These are phyloP conservation scores for Umbilicaria muhlenbergii DNA, from an alignment of 495 filamentous ascomycete genomes.

Conservation along the genomic window DNA sequence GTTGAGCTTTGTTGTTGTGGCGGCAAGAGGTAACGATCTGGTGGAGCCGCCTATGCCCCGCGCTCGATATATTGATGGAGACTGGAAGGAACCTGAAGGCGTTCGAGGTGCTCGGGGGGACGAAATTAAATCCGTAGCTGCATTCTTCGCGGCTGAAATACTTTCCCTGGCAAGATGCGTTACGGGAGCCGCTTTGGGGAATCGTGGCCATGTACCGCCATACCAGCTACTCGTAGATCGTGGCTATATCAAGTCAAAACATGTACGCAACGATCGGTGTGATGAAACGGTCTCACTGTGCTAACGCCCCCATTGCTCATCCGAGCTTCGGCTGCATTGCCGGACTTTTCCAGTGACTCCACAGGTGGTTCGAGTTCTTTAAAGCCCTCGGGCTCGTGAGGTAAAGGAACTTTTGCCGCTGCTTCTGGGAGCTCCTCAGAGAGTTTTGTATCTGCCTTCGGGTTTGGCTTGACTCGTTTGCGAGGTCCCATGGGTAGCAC, in stretches of 20 bases:
- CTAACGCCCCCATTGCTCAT: constrained; percentile 15
- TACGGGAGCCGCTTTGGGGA: constrained; percentile 51
- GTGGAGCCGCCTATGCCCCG: constrained; percentile 24
- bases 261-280: neutral
- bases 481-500: constrained; percentile 41
- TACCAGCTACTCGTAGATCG: constrained; percentile 40
- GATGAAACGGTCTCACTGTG: constrained; percentile 17
- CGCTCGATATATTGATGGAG: constrained; percentile 28
- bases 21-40: constrained; percentile 31
- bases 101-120: constrained; percentile 18
- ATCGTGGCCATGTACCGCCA: constrained; percentile 45
- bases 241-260: constrained; percentile 1
- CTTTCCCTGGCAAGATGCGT: constrained; percentile 66
- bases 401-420: constrained; percentile 8
- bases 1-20: constrained; percentile 33
- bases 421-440: constrained; percentile 1
- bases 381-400: constrained; percentile 8
- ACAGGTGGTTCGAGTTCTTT: constrained; percentile 6
- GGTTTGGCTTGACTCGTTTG: constrained; percentile 47
- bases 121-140: constrained; percentile 22
- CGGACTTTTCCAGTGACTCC: constrained; percentile 4
- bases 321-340: constrained; percentile 14
- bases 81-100: constrained; percentile 4
- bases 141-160: constrained; percentile 42
- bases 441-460: constrained; percentile 25